Percentiles rank a stretch among this genome's conserved stretches.
Evolutionary conservation across 805 yeast genomes (phyloP).

Genomic region (Millerago galiae): DNA sequence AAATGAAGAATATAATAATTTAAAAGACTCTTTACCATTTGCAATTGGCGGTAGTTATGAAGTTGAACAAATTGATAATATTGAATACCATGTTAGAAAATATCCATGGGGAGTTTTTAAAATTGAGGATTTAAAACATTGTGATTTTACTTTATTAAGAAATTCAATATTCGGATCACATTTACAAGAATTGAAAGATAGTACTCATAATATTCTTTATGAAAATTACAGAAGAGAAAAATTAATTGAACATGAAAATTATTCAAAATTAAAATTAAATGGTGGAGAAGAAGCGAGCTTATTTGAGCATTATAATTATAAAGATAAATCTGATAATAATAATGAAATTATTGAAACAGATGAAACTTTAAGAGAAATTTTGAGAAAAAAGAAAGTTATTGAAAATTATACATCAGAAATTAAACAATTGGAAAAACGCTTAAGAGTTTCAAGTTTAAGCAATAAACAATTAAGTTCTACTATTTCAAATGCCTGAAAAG

Average conservation of each 20-base stretch:
- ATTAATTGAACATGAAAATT: conserved; percentile 31
- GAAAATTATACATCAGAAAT: conserved; percentile 16
- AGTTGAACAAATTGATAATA: conserved; percentile 23
- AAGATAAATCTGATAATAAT: not conserved
- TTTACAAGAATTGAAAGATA: conserved; percentile 74
- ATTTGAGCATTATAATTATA: conserved; percentile 2
- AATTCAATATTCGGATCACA: conserved; percentile 72
- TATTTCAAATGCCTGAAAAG: too few relatives aligned
- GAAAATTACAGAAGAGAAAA: conserved; percentile 74
- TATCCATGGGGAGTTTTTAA: conserved; percentile 67
- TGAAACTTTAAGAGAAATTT: conserved; percentile 14
- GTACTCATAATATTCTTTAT: conserved; percentile 68
- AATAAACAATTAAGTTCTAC: too few relatives aligned
- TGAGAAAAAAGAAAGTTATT: conserved; percentile 14
- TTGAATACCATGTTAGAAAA: conserved; percentile 40
- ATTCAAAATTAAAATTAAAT: not conserved
- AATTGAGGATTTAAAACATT: conserved; percentile 49
- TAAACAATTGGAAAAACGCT: conserved; percentile 12
- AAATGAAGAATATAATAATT: conserved; percentile 22
- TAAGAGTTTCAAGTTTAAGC: conserved; percentile 7
- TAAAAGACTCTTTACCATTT: conserved; percentile 52
- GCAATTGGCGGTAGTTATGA: conserved; percentile 57
- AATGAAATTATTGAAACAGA: conserved; percentile 1
- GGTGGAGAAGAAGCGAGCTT: conserved; percentile 1
- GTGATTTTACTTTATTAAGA: conserved; percentile 67